Evolutionary conservation across 2,329 filamentous ascomycete genomes (phyloP), one percentile per base, ranked within the genome.

Genomic region (Botryotinia narcissicola): DNA sequence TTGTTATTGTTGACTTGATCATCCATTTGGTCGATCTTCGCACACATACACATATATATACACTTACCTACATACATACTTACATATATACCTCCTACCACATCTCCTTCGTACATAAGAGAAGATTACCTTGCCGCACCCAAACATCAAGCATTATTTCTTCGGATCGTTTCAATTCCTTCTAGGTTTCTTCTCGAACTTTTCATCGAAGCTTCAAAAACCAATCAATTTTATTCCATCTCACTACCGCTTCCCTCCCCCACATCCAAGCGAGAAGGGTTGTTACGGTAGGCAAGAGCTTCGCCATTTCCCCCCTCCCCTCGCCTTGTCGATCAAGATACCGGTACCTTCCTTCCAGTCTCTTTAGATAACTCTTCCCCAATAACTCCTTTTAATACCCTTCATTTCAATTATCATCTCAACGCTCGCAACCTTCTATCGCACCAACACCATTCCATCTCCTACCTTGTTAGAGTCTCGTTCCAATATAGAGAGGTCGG

Each of bases 171-270:
- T 72, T 72, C 70, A 40, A 72, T 72, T 72, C 62, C 70, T 72
- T 72, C 70, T 68, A 72, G 62, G 25, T 59, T 68, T 68, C 70
- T 72, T 72, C 70, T 72, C 70, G 70, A 71, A 72, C 37, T 48
- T 72, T 61, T 60, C 46, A 51, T 66, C 42, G 70, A 71, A 71
- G 59, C 40, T 40, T 37, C 57, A 62, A 67, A 40, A 44, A 5
- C 70, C 70, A 72, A 72, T 72, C 63, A 51, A 67, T 51, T 67
- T 67, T 29, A 37, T 67, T 54, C 64, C 63, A 67, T 51, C 63
- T 67, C 63, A 67, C 63, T 72, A 37, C 70, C 61, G 48, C 51
- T 61, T 14, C 70, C 32, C 61, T 32, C 70, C 60, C 61, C 61
- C 70, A 67, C 60, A 54, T 57, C 12, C 46, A 72, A 72, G 70